Evolutionary conservation across 2,329 filamentous ascomycete genomes (phyloP).

Genomic region (Diaporthe longicolla): DNA sequence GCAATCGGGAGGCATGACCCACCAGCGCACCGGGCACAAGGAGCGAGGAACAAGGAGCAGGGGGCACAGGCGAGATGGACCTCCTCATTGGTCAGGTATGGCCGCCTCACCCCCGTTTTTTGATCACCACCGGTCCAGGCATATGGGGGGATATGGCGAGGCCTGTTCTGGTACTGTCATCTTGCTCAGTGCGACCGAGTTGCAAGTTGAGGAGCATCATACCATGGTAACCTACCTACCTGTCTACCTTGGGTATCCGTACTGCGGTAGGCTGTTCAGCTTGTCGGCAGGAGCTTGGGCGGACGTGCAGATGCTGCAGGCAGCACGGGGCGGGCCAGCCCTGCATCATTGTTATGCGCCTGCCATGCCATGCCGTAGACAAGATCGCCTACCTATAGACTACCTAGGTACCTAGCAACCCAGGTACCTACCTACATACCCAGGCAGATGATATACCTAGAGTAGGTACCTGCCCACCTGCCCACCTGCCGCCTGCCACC

Average conservation of each 20-base stretch:
- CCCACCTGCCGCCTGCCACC: not conserved
- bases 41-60: not conserved
- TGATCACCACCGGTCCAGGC: conserved; percentile 1
- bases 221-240: too few relatives aligned
- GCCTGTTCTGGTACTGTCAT: conserved; percentile 19
- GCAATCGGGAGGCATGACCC: too few relatives aligned
- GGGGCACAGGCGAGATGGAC: not conserved
- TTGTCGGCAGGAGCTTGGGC: not conserved
- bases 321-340: conserved; percentile 13
- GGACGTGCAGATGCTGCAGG: conserved; percentile 16
- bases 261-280: not conserved
- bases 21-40: too few relatives aligned
- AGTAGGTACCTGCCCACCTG: not conserved
- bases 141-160: not conserved
- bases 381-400: too few relatives aligned
- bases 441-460: too few relatives aligned
- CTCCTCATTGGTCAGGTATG: conserved; percentile 19
- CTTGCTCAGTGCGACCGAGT: conserved; percentile 18
- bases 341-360: conserved; percentile 32
- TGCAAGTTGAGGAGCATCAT: not conserved
- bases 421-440: too few relatives aligned
- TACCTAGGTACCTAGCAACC: too few relatives aligned
- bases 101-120: conserved; percentile 22
- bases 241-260: too few relatives aligned
- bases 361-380: not conserved